These are phyloP conservation scores for Phytomonas francai DNA, from an alignment of 208 protist genomes.

Conservation along the genomic window DNA sequence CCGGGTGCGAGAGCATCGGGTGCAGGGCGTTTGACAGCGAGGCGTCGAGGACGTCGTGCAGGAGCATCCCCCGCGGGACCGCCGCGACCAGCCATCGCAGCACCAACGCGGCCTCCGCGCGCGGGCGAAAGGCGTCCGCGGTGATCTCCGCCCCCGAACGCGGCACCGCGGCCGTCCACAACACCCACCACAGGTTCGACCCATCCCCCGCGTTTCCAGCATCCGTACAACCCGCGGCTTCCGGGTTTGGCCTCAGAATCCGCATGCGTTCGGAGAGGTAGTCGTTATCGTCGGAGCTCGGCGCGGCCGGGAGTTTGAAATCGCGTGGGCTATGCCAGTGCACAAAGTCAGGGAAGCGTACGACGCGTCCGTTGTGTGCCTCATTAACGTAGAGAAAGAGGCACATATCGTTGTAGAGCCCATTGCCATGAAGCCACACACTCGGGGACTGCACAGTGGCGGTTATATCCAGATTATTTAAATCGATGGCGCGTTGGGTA, in stretches of 20 bases:
- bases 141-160: slow-evolving; percentile 45
- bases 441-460: slow-evolving; percentile 21
- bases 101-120: slow-evolving; percentile 33
- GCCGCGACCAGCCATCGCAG: slow-evolving; percentile 48
- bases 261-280: slow-evolving; percentile 78
- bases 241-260: slow-evolving; percentile 5
- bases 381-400: slow-evolving; percentile 73
- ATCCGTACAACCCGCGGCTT: neutral
- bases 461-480: slow-evolving; percentile 30
- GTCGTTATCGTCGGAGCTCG: slow-evolving; percentile 21
- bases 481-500: slow-evolving; percentile 34
- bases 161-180: slow-evolving; percentile 55
- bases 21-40: slow-evolving; percentile 52
- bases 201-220: slow-evolving; percentile 11
- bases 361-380: slow-evolving; percentile 50
- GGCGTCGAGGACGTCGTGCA: slow-evolving; percentile 49
- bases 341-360: slow-evolving; percentile 85
- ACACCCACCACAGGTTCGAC: slow-evolving; percentile 54
- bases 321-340: slow-evolving; percentile 84
- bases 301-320: slow-evolving; percentile 24
- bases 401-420: slow-evolving; percentile 85
- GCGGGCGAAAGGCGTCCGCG: slow-evolving; percentile 26
- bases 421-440: slow-evolving; percentile 42
- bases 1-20: slow-evolving; percentile 55
- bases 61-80: slow-evolving; percentile 20